These are phyloP conservation scores for Penicillium steckii DNA, from an alignment of 495 filamentous ascomycete genomes.

Conservation along the genomic window DNA sequence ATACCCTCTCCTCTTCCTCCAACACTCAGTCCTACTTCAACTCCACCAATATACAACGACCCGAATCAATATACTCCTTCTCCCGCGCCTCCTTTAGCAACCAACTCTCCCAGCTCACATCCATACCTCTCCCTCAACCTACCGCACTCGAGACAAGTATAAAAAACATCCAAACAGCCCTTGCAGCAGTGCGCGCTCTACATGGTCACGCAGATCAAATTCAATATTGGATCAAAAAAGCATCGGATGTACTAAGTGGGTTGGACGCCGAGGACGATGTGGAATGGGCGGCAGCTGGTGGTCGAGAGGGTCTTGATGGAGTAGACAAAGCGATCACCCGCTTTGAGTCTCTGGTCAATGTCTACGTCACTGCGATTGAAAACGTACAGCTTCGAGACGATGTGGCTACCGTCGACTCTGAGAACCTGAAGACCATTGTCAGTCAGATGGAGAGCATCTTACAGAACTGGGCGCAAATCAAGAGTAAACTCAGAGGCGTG, in stretches of 20 bases:
- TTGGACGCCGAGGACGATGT: constrained; percentile 94
- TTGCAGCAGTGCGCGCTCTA: constrained; percentile 72
- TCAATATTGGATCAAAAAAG: constrained; percentile 85
- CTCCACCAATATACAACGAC: constrained; percentile 48
- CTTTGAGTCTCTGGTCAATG: constrained; percentile 83
- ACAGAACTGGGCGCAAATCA: constrained; percentile 80
- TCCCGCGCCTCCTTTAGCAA: constrained; percentile 87
- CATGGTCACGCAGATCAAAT: constrained; percentile 86
- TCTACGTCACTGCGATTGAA: constrained; percentile 90
- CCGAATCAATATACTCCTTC: constrained; percentile 83
- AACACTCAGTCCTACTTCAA: constrained; percentile 54
- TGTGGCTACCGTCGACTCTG: constrained; percentile 63
- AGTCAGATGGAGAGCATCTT: constrained; percentile 84
- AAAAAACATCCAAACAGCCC: constrained; percentile 75
- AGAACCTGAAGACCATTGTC: constrained; percentile 69
- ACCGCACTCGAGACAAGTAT: constrained; percentile 76
- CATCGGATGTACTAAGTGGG: constrained; percentile 78
- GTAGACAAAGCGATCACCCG: constrained; percentile 82
- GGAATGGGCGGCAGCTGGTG: constrained; percentile 93
- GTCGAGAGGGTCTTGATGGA: constrained; percentile 82
- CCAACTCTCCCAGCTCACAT: constrained; percentile 84
- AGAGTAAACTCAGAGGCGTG: constrained; percentile 67
- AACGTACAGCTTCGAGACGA: constrained; percentile 79
- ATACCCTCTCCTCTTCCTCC: constrained; percentile 39
- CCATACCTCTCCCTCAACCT: constrained; percentile 81